Evolutionary conservation across 352 stramenopile genomes (phyloP), one percentile per base, ranked within the genome.

Genomic region (Peronospora farinosa): DNA sequence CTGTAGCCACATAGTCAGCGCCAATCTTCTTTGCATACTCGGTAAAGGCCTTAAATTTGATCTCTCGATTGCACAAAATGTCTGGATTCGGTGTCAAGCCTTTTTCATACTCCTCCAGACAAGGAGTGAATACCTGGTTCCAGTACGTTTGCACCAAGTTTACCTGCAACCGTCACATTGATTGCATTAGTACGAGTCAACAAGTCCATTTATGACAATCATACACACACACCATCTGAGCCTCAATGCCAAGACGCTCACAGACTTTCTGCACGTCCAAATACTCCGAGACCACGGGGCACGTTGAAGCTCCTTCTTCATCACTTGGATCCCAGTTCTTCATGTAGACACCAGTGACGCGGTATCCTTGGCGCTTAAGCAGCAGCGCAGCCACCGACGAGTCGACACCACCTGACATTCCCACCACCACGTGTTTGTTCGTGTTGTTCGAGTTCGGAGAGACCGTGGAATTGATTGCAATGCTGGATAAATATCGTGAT

Each of bases 11-110:
- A 41, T 73, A 96, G 58, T 98, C 86, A 1, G 86, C 86, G 8
- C 84, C 83, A 13, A 86, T 84, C 13, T 81, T 64, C 40, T 77
- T 66, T 8, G 91, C 89, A 60, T 96, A 96, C 25, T 97, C 78
- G n/a, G 84, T 82, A 57, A 99, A 97, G 2, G 77, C 88, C 48
- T 97, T 96, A 76, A 99, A 99, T 67, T 99, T 99, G 67, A 99
- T 97, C 61, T 97, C 80, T 2, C 84, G 80, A 72, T 99, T 99
- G 82, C 96, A 99, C 21, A 96, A 63, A 23, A 98, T 92, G 65
- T 97, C 92, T 1, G 89, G 88, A 54, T 97, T 97, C 27, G 92
- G 92, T 10, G 92, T 97, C 39, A 92, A 41, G 1, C 88, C 85
- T 57, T 82, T 61, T 51, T 85, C 67, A 42, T 77, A 95, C 39